These are phyloP conservation scores for Lachnellula arida DNA, from an alignment of 2,329 filamentous ascomycete genomes.

Conservation along the genomic window DNA sequence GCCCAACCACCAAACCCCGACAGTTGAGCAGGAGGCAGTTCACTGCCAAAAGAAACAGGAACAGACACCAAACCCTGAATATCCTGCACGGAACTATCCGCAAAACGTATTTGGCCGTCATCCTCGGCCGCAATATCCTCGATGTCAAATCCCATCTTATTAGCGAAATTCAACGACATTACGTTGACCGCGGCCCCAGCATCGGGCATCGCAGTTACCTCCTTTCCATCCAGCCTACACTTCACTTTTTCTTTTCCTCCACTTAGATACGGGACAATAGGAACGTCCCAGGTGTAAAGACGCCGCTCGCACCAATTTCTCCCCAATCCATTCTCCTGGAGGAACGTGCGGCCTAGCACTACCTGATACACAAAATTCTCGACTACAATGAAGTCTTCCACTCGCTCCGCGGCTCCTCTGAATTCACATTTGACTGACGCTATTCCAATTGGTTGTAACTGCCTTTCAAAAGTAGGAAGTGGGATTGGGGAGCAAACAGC, in stretches of 20 bases:
- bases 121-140: background rate
- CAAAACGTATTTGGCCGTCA: background rate
- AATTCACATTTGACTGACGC: background rate
- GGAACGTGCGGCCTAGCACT: slow-evolving; percentile 1
- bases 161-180: slow-evolving; percentile 4
- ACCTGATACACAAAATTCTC: slow-evolving; percentile 3
- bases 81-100: background rate
- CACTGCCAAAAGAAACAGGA: slow-evolving; percentile 3
- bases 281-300: background rate
- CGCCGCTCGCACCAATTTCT: background rate
- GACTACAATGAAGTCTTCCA: background rate
- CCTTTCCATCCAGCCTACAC: slow-evolving; percentile 1
- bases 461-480: background rate
- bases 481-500: background rate
- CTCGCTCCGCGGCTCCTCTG: background rate
- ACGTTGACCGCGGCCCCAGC: slow-evolving; percentile 5
- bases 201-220: background rate
- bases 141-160: background rate
- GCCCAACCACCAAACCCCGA: background rate
- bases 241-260: background rate
- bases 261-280: background rate
- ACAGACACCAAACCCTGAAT: background rate
- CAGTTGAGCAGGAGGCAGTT: background rate
- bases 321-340: background rate
- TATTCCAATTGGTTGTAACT: background rate